phyloP scores from a whole-genome alignment of 257 asterid species.

The Nicotiana attenuata region DNA sequence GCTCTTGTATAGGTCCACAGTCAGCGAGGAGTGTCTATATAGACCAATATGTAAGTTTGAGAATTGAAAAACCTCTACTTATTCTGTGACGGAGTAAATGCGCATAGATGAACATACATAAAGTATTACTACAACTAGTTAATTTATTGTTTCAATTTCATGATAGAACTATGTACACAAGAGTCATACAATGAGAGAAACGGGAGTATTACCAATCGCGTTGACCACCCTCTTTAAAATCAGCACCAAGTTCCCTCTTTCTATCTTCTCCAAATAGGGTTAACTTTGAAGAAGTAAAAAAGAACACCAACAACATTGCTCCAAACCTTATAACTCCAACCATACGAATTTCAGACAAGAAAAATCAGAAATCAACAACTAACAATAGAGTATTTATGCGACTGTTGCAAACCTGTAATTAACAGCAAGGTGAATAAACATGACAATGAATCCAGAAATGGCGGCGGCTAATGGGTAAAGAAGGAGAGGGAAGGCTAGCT shows the following conservation, averaged over 20 bases:
- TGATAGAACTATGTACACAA: too few relatives aligned
- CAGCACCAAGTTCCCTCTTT: constrained; percentile 68
- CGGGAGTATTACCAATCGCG: constrained; percentile 64
- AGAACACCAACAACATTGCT: constrained; percentile 68
- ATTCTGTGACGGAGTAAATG: not conserved
- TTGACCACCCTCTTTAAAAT: constrained; percentile 95
- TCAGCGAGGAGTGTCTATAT: too few relatives aligned
- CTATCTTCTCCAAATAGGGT: constrained; percentile 76
- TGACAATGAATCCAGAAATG: constrained; percentile 56
- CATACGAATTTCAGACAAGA: constrained; percentile 10
- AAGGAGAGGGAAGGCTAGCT: too few relatives aligned
- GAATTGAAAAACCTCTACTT: too few relatives aligned
- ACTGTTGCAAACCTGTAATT: constrained; percentile 50
- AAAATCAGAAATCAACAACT: not conserved
- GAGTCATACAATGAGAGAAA: too few relatives aligned
- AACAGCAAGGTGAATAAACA: constrained; percentile 71
- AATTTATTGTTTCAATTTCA: too few relatives aligned
- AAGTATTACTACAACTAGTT: not conserved
- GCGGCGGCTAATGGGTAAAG: too few relatives aligned
- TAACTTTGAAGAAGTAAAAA: constrained; percentile 70
- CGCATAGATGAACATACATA: too few relatives aligned
- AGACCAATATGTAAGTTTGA: too few relatives aligned
- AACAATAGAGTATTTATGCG: not conserved
- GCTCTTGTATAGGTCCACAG: too few relatives aligned
- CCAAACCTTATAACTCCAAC: constrained; percentile 44